Conservation (phyloP, 2,329 filamentous ascomycete genomes). For the Ophiostoma ulmi region DNA sequence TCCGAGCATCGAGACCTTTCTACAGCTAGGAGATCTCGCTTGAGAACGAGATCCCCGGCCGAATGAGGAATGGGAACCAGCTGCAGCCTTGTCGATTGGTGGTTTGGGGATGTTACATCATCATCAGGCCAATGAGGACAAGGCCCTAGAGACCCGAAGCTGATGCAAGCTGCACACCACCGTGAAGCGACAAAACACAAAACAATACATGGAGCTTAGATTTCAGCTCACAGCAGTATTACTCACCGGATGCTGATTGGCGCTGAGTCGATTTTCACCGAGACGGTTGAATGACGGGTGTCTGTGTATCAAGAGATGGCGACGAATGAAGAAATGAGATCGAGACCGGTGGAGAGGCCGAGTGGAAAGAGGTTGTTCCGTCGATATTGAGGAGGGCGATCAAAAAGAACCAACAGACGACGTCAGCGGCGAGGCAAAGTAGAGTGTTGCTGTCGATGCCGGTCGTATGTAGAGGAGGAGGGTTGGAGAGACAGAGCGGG, state of each 20-base stretch:
- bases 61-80: neutral
- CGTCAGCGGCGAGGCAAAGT: neutral
- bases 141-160: neutral
- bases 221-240: neutral
- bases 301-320: constrained; percentile 1
- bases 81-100: constrained; percentile 4
- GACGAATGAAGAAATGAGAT: neutral
- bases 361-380: neutral
- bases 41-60: neutral
- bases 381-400: neutral
- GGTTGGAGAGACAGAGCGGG: too few species aligned
- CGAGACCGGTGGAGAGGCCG: neutral
- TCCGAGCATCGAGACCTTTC: neutral
- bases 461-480: neutral
- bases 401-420: constrained; percentile 8
- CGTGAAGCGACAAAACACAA: neutral
- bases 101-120: neutral
- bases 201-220: neutral
- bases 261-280: neutral
- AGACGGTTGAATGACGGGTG: neutral
- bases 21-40: neutral
- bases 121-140: neutral
- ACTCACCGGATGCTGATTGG: constrained; percentile 10
- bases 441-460: neutral
- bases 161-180: constrained; percentile 4